phyloP scores from a whole-genome alignment of 148 eudicot species.

The Silene conica region DNA sequence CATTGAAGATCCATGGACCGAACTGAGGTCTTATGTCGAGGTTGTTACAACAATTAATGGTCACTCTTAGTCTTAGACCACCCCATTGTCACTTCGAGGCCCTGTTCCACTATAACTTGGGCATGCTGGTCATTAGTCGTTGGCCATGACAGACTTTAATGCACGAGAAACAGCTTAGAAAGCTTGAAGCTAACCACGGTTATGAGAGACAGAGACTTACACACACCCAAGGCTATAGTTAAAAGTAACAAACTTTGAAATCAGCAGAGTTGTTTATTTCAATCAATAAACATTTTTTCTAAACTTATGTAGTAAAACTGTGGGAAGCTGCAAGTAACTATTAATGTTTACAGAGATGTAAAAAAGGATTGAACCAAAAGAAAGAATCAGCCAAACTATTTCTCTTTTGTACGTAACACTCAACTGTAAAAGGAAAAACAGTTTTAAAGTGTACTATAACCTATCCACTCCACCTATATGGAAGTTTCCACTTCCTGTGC shows the following conservation, averaged over 20 bases:
- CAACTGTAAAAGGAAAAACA: conserved; percentile 2
- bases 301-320: conserved; percentile 2
- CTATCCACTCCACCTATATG: conserved; percentile 43
- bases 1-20: too few relatives aligned
- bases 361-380: not conserved
- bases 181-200: too few relatives aligned
- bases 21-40: too few relatives aligned
- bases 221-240: too few relatives aligned
- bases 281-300: conserved; percentile 5
- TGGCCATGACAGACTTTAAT: too few relatives aligned
- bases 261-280: not conserved
- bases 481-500: conserved; percentile 93
- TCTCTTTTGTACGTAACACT: conserved; percentile 4
- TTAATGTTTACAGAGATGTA: conserved; percentile 18
- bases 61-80: too few relatives aligned
- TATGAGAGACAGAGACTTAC: too few relatives aligned
- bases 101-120: too few relatives aligned
- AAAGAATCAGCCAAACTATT: conserved; percentile 7
- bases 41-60: too few relatives aligned
- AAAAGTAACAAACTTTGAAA: not conserved
- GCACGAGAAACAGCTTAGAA: too few relatives aligned
- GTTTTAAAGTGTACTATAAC: not conserved
- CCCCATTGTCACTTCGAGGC: too few relatives aligned
- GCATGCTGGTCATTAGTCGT: too few relatives aligned
- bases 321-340: conserved; percentile 15